A percentile compares a stretch with the other conserved stretches of the same genome.
These are phyloP conservation scores for Bifiguratus adelaidae DNA, from an alignment of 192 early-diverging fungal species.

Conservation along the genomic window DNA sequence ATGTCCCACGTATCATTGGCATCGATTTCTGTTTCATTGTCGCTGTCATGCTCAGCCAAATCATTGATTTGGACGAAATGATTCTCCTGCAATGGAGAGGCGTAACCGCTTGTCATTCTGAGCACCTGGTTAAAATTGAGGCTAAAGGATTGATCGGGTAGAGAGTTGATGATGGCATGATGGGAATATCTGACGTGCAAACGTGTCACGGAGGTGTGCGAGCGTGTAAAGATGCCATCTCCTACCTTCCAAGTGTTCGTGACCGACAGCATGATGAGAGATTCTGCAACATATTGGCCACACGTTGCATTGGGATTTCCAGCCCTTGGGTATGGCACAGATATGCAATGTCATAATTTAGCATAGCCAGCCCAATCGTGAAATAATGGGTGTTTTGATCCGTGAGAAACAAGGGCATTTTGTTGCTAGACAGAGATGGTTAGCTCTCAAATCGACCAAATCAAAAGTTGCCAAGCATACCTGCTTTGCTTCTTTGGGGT, in stretches of 20 bases:
- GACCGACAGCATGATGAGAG: constrained; percentile 30
- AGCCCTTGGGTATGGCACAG: constrained; percentile 45
- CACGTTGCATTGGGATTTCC: constrained; percentile 26
- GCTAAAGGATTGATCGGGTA: constrained; percentile 5
- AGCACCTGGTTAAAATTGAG: constrained; percentile 16
- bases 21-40: no score
- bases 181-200: constrained; percentile 11
- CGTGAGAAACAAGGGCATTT: constrained; percentile 29
- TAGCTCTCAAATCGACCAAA: constrained; percentile 5
- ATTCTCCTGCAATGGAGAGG: not conserved
- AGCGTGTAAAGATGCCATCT: no score
- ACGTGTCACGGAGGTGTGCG: no score
- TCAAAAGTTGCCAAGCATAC: constrained; percentile 2
- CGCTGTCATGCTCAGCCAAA: not conserved
- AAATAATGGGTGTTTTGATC: constrained; percentile 27
- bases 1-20: no score
- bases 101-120: constrained; percentile 1
- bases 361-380: constrained; percentile 30
- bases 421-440: constrained; percentile 10
- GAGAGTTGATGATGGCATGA: constrained; percentile 3
- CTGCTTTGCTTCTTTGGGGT: constrained; percentile 4
- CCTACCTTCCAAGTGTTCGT: constrained; percentile 35
- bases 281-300: constrained; percentile 36
- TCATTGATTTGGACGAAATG: not conserved
- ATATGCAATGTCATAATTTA: constrained; percentile 49